These are phyloP conservation scores for Arctium minus DNA, from an alignment of 129 eudicot species.

Conservation along the genomic window DNA sequence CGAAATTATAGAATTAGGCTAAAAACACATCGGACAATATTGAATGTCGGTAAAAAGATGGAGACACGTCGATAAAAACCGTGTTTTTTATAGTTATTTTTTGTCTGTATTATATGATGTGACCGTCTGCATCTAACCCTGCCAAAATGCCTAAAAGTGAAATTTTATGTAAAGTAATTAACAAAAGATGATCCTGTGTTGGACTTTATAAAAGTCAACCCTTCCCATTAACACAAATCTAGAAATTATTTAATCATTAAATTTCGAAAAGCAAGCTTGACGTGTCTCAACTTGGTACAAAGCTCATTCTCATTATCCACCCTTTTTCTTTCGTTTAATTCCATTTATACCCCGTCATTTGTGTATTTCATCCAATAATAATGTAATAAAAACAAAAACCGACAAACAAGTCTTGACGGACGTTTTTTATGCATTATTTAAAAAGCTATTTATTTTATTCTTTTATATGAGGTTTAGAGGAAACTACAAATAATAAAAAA, in stretches of 20 bases:
- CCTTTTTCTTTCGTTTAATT: background rate
- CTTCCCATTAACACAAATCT: background rate
- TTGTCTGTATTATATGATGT: too few relatives aligned
- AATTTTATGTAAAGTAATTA: background rate
- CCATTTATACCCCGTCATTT: background rate
- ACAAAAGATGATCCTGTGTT: background rate
- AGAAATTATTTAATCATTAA: background rate
- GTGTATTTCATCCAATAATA: background rate
- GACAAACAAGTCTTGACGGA: background rate
- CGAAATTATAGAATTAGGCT: too few relatives aligned
- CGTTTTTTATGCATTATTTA: too few relatives aligned
- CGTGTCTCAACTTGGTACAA: background rate
- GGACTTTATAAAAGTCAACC: background rate
- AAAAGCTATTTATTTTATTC: too few relatives aligned
- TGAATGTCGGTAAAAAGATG: too few relatives aligned
- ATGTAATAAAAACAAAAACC: background rate
- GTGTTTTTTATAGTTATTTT: too few relatives aligned
- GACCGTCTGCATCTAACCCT: too few relatives aligned
- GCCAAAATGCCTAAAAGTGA: background rate
- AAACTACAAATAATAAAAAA: too few relatives aligned
- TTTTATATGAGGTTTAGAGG: too few relatives aligned
- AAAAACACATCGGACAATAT: too few relatives aligned
- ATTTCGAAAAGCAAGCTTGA: background rate
- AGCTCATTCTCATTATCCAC: background rate
- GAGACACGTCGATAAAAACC: too few relatives aligned